These are phyloP conservation scores for Alternaria ventricosa DNA, from an alignment of 2,329 filamentous ascomycete genomes.

Conservation along the genomic window DNA sequence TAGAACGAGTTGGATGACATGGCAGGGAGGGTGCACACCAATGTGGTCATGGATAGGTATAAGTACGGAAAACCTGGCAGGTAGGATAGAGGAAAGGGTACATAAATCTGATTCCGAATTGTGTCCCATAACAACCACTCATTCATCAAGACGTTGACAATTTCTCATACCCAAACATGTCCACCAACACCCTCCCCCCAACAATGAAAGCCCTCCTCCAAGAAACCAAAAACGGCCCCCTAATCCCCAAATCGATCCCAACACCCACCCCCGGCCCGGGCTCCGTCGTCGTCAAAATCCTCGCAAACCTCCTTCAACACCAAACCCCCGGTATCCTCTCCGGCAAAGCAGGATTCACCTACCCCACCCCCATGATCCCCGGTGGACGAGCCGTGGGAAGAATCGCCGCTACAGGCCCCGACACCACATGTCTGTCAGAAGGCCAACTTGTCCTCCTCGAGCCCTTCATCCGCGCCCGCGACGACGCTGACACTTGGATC, in stretches of 20 bases:
- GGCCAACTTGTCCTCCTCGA: constrained; percentile 50
- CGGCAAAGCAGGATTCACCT: constrained; percentile 9
- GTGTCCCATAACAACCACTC: no score
- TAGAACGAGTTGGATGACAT: not conserved
- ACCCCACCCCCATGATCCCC: constrained; percentile 4
- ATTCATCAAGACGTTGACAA: not conserved
- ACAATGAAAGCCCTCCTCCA: constrained; percentile 40
- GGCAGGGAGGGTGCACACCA: not conserved
- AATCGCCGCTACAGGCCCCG: constrained; percentile 37
- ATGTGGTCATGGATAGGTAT: not conserved
- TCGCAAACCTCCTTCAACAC: constrained; percentile 30
- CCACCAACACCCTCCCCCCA: constrained; percentile 4
- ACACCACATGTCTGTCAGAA: constrained; percentile 23
- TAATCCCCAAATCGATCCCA: constrained; percentile 35
- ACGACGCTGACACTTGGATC: constrained; percentile 37
- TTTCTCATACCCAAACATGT: not conserved
- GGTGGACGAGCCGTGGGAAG: constrained; percentile 24
- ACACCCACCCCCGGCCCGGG: constrained; percentile 44
- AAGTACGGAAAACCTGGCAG: not conserved
- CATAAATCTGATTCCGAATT: not conserved
- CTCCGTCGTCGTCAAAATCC: constrained; percentile 49
- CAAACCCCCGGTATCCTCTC: constrained; percentile 6
- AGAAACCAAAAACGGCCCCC: constrained; percentile 24
- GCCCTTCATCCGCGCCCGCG: constrained; percentile 44
- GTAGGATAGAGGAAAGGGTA: not conserved